A percentile compares a stretch with the other conserved stretches of the same genome.
Evolutionary conservation across 331 rosid species (phyloP).

Genomic region (Prunus yedoensis): DNA sequence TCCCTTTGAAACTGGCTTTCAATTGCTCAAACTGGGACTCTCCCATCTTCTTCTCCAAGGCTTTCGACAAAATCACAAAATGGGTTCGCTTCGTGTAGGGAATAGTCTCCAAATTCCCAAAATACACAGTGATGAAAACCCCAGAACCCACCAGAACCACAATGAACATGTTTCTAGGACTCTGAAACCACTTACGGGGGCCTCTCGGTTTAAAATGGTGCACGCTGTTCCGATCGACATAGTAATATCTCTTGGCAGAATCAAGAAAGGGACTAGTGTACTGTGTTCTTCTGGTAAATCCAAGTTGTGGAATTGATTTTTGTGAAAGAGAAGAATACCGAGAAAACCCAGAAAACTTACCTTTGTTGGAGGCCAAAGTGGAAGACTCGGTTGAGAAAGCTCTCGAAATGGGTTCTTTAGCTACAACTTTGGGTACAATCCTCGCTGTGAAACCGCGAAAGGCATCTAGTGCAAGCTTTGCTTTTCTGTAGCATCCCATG

Average conservation of each 20-base stretch:
- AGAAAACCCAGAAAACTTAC: constrained; percentile 31
- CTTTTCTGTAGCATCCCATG: constrained; percentile 47
- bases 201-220: constrained; percentile 65
- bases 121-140: constrained; percentile 47
- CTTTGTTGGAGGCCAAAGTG: constrained; percentile 19
- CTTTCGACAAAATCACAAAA: constrained; percentile 54
- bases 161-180: constrained; percentile 52
- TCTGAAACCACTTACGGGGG: constrained; percentile 61
- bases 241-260: constrained; percentile 52
- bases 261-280: constrained; percentile 20
- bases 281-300: constrained; percentile 26
- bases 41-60: constrained; percentile 63
- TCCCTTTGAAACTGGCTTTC: constrained; percentile 59
- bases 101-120: constrained; percentile 64
- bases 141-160: constrained; percentile 61
- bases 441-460: constrained; percentile 49
- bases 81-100: constrained; percentile 77
- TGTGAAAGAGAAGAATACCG: constrained; percentile 32
- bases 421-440: constrained; percentile 21
- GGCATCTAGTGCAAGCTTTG: constrained; percentile 40
- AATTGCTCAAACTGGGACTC: constrained; percentile 59
- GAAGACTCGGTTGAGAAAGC: constrained; percentile 24
- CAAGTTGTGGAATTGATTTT: constrained; percentile 25
- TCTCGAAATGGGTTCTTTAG: constrained; percentile 29
- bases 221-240: constrained; percentile 56